Evolutionary conservation across 129 eudicot genomes (phyloP).

Genomic region (Lactuca sativa): DNA sequence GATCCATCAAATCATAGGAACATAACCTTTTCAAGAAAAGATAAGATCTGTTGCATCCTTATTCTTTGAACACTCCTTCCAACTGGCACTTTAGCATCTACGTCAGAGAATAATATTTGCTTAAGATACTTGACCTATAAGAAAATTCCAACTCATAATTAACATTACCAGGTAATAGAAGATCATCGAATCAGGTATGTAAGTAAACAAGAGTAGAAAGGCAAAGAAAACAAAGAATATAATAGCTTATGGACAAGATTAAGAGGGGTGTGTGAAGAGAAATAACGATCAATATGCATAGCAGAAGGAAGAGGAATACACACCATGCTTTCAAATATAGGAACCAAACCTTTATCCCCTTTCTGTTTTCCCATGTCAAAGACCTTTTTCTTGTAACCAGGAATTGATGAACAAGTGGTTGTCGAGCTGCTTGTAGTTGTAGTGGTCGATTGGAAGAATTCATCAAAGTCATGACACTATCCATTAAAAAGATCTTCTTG

Average conservation of each 20-base stretch:
- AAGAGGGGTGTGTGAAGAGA: slow-evolving; percentile 46
- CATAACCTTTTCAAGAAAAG: slow-evolving; percentile 75
- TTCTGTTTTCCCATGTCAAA: slow-evolving; percentile 41
- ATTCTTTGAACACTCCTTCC: slow-evolving; percentile 55
- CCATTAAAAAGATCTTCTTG: no score
- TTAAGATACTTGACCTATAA: slow-evolving; percentile 72
- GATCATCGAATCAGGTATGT: not conserved
- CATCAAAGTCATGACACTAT: no score
- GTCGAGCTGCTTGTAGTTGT: not conserved
- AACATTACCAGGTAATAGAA: not conserved
- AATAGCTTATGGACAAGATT: slow-evolving; percentile 51
- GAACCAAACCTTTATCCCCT: no score
- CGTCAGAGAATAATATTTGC: slow-evolving; percentile 57
- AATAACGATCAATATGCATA: slow-evolving; percentile 10
- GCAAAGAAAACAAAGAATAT: not conserved
- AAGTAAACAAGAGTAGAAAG: not conserved
- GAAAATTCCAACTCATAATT: slow-evolving; percentile 21
- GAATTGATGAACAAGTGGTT: not conserved
- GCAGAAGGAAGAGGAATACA: no score
- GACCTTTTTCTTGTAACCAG: slow-evolving; percentile 48
- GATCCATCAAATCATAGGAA: not conserved
- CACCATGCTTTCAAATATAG: no score
- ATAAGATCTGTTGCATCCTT: slow-evolving; percentile 74
- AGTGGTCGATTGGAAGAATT: no score
- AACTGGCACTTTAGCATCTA: slow-evolving; percentile 37